Conservation (phyloP, 495 filamentous ascomycete species). For the Cetradonia linearis region DNA sequence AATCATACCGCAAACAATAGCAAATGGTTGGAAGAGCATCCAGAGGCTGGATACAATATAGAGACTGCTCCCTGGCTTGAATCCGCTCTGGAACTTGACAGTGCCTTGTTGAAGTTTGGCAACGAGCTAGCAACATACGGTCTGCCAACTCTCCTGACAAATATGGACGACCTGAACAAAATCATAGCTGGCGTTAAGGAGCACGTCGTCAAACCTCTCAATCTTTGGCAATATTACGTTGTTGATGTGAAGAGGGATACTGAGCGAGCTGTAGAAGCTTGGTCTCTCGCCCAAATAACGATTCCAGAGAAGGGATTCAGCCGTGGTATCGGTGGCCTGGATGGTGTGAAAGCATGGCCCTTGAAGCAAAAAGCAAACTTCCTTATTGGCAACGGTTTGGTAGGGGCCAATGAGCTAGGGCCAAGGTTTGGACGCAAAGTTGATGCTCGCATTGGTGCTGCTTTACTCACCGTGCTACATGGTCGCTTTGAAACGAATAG, state of each 20-base stretch:
- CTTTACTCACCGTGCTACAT: conserved; percentile 55
- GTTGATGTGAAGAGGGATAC: conserved; percentile 67
- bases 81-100: conserved; percentile 78
- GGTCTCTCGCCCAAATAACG: conserved; percentile 47
- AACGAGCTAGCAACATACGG: conserved; percentile 54
- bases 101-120: conserved; percentile 67
- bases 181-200: conserved; percentile 79
- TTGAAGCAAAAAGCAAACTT: conserved; percentile 52
- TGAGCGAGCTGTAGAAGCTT: conserved; percentile 56
- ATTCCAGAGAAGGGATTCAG: conserved; percentile 38
- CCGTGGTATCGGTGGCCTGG: conserved; percentile 38
- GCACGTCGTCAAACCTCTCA: conserved; percentile 61
- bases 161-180: conserved; percentile 60
- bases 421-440: conserved; percentile 64
- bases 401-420: conserved; percentile 59
- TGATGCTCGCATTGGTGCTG: conserved; percentile 57
- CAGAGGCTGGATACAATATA: conserved; percentile 91
- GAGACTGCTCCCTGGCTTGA: conserved; percentile 89
- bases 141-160: conserved; percentile 62
- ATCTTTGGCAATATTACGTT: conserved; percentile 89
- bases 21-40: conserved; percentile 86
- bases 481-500: conserved; percentile 51
- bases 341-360: conserved; percentile 45
- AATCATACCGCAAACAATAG: conserved; percentile 98
- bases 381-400: conserved; percentile 52